phyloP scores from a whole-genome alignment of 2,329 filamentous ascomycete genomes.

The Colletotrichum spinosum region DNA sequence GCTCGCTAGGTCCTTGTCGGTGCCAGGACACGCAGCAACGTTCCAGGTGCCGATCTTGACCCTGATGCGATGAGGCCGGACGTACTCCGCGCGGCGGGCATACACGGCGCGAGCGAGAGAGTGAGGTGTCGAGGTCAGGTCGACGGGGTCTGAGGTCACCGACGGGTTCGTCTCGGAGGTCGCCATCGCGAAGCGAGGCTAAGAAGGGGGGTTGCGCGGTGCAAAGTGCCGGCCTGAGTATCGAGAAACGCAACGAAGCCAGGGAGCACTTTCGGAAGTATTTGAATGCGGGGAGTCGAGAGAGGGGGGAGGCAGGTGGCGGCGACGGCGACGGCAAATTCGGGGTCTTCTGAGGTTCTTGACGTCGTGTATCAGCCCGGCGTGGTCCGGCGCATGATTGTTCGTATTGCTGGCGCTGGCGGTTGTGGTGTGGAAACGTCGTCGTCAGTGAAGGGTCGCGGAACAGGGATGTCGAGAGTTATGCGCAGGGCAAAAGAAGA shows the following conservation, averaged over 20 bases:
- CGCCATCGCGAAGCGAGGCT: slow-evolving; percentile 28
- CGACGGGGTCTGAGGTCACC: slow-evolving; percentile 54
- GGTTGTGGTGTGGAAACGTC: background rate
- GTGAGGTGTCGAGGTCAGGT: slow-evolving; percentile 60
- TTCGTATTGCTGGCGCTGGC: slow-evolving; percentile 22
- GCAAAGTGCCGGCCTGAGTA: no score
- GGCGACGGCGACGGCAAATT: slow-evolving; percentile 3
- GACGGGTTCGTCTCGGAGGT: slow-evolving; percentile 40
- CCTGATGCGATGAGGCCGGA: slow-evolving; percentile 77
- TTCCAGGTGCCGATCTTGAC: slow-evolving; percentile 98
- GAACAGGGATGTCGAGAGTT: slow-evolving; percentile 23
- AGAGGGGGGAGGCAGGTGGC: background rate
- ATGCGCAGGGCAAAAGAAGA: slow-evolving; percentile 17
- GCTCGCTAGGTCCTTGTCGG: slow-evolving; percentile 85
- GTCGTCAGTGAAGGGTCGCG: slow-evolving; percentile 30
- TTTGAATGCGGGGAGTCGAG: background rate
- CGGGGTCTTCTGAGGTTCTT: background rate
- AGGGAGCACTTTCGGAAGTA: no score
- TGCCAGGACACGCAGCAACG: slow-evolving; percentile 84
- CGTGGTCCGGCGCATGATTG: slow-evolving; percentile 34
- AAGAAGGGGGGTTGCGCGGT: no score
- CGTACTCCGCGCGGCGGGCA: slow-evolving; percentile 83
- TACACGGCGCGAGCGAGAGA: slow-evolving; percentile 75
- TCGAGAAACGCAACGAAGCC: no score
- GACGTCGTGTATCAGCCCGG: slow-evolving; percentile 29